Evolutionary conservation across 1,284 basidiomycete species (phyloP), one percentile per base, ranked within the genome.

Genomic region (Malassezia obtusa): DNA sequence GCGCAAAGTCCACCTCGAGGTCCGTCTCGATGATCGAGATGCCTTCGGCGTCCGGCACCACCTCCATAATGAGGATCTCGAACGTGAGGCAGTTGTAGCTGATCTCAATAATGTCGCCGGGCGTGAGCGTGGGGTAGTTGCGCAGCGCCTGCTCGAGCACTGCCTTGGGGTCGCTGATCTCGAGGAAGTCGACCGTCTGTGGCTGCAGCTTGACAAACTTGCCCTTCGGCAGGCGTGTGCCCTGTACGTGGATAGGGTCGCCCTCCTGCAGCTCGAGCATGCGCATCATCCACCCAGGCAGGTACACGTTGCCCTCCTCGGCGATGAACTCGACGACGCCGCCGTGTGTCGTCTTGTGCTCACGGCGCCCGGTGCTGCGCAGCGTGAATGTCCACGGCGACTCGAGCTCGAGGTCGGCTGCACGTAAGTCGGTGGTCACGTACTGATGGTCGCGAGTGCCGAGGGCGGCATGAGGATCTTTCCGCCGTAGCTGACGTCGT

Each of bases 221-320:
- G 59, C 94, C 94, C 77, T 98, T 96, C 0, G 84, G 84, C 12
- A 96, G 79, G 54, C 85, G 83, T 0, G 85, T 80, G 1, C 91
- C 91, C 1, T 85, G 90, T 38, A 98, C 83, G 32, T 90, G 84
- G 58, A 99, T 87, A 4, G 89, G 84, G 76, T 98, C 92, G 12
- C 94, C 94, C 75, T 99, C 94, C 46, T 85, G 84, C 25, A 99
- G 77, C 24, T 86, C 82, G 9, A 99, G 78, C 8, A 88, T 88
- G 76, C 87, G 88, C 94, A 99, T 99, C 89, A 98, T 95, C 94
- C 94, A 99, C 60, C 89, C 87, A 0, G 94, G 94, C 12, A 99
- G 79, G 77, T 98, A 87, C 2, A 94, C 91, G 19, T 86, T 81
- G 14, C 94, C 94, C 74, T 96, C 91, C 53, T 95, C 87, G 0